A percentile compares a stretch with the other conserved stretches of the same genome.
Evolutionary conservation across 805 yeast species (phyloP).

Genomic region (Wickerhamiella sergipiensis): DNA sequence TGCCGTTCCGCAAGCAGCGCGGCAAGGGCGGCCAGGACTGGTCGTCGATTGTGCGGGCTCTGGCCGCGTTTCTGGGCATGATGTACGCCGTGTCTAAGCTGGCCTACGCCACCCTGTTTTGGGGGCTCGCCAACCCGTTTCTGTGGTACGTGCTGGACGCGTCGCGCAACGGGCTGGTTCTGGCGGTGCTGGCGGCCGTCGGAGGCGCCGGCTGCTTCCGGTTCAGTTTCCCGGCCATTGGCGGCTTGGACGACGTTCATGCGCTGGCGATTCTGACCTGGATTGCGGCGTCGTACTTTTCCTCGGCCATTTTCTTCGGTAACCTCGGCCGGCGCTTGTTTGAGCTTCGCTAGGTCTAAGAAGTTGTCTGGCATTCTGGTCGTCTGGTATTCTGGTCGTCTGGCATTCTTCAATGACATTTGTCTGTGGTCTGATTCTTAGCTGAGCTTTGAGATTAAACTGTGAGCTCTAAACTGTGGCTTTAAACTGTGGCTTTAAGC

Average conservation of each 20-base stretch:
- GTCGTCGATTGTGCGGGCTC: constrained; percentile 26
- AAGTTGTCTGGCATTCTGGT: no score
- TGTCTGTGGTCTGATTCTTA: no score
- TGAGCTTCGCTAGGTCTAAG: background rate
- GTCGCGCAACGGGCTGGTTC: constrained; percentile 25
- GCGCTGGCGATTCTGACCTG: constrained; percentile 5
- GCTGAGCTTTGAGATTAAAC: no score
- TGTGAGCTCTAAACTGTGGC: no score
- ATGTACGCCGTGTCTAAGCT: constrained; percentile 28
- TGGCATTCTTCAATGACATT: no score
- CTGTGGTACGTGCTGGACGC: constrained; percentile 29
- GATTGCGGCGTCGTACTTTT: constrained; percentile 19
- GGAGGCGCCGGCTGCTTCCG: constrained; percentile 22
- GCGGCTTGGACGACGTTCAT: background rate
- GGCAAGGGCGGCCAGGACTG: constrained; percentile 18
- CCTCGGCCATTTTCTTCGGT: constrained; percentile 27
- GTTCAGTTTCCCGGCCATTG: constrained; percentile 5
- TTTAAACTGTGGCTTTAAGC: no score
- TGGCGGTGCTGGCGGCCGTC: constrained; percentile 22
- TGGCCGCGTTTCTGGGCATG: constrained; percentile 28
- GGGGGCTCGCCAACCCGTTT: constrained; percentile 27
- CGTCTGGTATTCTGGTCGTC: no score
- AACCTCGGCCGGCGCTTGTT: constrained; percentile 27
- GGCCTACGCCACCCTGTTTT: constrained; percentile 25
- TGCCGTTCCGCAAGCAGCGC: background rate